These are phyloP conservation scores for Termitomyces sp. DNA, from an alignment of 1,284 basidiomycete genomes.

Conservation along the genomic window DNA sequence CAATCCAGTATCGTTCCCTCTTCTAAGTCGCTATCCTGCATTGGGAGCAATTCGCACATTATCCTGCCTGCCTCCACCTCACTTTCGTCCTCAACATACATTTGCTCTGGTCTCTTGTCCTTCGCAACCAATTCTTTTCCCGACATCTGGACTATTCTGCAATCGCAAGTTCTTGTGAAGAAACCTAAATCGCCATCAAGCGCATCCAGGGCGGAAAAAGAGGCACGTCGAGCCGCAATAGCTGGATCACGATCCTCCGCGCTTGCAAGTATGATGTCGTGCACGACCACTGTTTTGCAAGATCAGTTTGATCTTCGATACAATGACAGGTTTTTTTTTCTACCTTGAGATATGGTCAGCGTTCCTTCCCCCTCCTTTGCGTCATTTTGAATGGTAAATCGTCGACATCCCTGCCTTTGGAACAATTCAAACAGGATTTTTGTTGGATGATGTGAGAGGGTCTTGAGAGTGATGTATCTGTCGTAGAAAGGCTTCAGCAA, in stretches of 20 bases:
- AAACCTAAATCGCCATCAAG: conserved; percentile 60
- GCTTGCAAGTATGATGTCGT: conserved; percentile 57
- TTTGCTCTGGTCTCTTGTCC: conserved; percentile 31
- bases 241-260: conserved; percentile 44
- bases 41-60: conserved; percentile 1
- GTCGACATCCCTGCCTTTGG: conserved; percentile 63
- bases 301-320: neutral
- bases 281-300: conserved; percentile 41
- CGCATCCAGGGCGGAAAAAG: conserved; percentile 56
- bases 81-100: conserved; percentile 27
- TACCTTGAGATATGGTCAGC: conserved; percentile 6
- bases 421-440: conserved; percentile 67
- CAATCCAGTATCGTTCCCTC: conserved; percentile 16
- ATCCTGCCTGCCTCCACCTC: conserved; percentile 4
- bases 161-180: conserved; percentile 59
- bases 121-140: conserved; percentile 23
- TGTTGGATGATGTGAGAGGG: conserved; percentile 68
- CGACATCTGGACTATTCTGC: conserved; percentile 32
- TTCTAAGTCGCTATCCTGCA: conserved; percentile 13
- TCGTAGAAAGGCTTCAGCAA: conserved; percentile 72
- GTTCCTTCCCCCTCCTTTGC: conserved; percentile 35
- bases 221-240: conserved; percentile 54
- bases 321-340: neutral
- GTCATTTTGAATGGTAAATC: conserved; percentile 52
- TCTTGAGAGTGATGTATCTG: conserved; percentile 62